These are phyloP conservation scores for Lodderomyces theae DNA, from an alignment of 1,139 yeast genomes.

Conservation along the genomic window DNA sequence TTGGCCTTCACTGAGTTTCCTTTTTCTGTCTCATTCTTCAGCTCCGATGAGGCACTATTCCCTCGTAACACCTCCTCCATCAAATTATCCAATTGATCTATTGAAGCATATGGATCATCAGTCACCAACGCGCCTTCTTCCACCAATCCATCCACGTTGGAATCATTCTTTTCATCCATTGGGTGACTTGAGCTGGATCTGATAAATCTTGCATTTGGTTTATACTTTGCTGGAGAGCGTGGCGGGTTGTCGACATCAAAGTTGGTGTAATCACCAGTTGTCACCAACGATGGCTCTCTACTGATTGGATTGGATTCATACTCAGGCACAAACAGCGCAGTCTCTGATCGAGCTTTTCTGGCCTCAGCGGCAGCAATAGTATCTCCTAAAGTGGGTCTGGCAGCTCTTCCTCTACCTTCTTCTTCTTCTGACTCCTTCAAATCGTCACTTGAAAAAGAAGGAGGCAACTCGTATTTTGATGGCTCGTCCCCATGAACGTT, in stretches of 20 bases:
- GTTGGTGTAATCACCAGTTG: constrained; percentile 51
- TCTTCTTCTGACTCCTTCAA: constrained; percentile 29
- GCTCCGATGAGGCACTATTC: constrained; percentile 7
- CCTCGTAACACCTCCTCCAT: constrained; percentile 37
- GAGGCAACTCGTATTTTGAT: constrained; percentile 44
- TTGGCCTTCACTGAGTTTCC: neutral
- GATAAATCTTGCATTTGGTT: constrained; percentile 7
- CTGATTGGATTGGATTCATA: constrained; percentile 17
- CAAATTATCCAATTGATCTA: constrained; percentile 41
- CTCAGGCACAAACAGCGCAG: constrained; percentile 10
- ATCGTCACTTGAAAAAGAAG: constrained; percentile 29
- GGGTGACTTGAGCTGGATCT: constrained; percentile 2
- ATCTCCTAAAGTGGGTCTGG: constrained; percentile 51
- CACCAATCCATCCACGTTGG: constrained; percentile 37
- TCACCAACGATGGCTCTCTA: constrained; percentile 44
- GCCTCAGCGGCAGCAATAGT: constrained; percentile 48
- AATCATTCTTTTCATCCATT: constrained; percentile 46
- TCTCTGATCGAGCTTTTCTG: constrained; percentile 34
- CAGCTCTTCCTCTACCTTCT: constrained; percentile 41
- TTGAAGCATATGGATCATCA: constrained; percentile 45
- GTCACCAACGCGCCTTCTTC: constrained; percentile 47
- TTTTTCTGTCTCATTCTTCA: constrained; percentile 3
- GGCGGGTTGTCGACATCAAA: constrained; percentile 47
- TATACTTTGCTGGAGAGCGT: constrained; percentile 57
- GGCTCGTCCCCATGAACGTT: constrained; percentile 43